Evolutionary conservation across 768 basidiomycete species (phyloP), one percentile per base, ranked within the genome.

Genomic region (Tulasnella sp.): DNA sequence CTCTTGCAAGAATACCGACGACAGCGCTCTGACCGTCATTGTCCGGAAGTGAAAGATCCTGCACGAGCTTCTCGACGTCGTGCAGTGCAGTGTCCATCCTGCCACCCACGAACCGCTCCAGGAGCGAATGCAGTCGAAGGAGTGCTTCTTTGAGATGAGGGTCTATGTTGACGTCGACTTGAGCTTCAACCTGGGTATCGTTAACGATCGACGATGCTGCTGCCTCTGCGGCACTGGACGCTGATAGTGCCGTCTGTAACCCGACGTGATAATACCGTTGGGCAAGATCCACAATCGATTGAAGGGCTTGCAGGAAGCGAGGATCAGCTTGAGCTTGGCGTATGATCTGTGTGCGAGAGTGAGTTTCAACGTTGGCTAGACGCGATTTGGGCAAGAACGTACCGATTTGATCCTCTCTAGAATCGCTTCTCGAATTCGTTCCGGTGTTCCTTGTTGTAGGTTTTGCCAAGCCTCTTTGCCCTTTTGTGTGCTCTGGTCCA

Each of bases 281-380:
- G 18, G 14, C 56, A 39, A 77, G 31, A 31, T 71, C 76, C n/a
- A 68, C 38, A 21, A 77, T 77, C 3, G 76, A 40, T 24, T 62
- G 58, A 39, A 77, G 40, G 4, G 76, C 48, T 77, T 77, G 48
- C 38, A 56, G 58, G 68, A 68, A 77, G 27, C 27, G 46, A 27
- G 76, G 76, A 38, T 77, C 58, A 24, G 48, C 48, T 68, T 77
- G 76, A 62, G 76, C 68, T 71, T 77, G 76, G n/a, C 76, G 36
- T 40, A 77, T 58, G 56, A 77, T 77, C 76, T 77, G 52, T 1
- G 48, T 27, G 34, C 24, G n/a, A 31, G 24, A 10, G 52, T 76
- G 18, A 52, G 44, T 58, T 21, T 14, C 19, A 14, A n/a, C 4
- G 52, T 31, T 18, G 16, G 7, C 31, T 12, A 2, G 27, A 14